Percentiles rank a stretch among this genome's conserved stretches.
phyloP scores from a whole-genome alignment of 257 asterid species.

The Solanum dulcamara region DNA sequence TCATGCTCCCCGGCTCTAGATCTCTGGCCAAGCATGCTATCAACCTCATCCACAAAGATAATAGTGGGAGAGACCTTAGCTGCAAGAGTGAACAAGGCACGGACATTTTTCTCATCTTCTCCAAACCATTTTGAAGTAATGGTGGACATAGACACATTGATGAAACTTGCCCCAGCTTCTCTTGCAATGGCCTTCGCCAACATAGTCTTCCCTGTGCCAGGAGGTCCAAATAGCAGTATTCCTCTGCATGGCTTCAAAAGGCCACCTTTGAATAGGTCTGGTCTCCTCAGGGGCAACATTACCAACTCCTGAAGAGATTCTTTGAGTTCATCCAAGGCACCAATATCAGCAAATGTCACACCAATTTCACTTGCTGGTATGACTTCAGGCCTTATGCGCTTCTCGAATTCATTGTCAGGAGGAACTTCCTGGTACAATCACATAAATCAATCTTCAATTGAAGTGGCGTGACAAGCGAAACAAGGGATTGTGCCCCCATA shows the following conservation, averaged over 20 bases:
- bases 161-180: slow-evolving; percentile 89
- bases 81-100: slow-evolving; percentile 78
- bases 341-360: slow-evolving; percentile 76
- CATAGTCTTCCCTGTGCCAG: slow-evolving; percentile 92
- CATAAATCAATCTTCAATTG: neutral
- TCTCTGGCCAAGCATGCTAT: slow-evolving; percentile 85
- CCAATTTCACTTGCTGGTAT: slow-evolving; percentile 69
- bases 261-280: slow-evolving; percentile 82
- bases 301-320: slow-evolving; percentile 82
- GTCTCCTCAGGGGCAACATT: slow-evolving; percentile 75
- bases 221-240: slow-evolving; percentile 80
- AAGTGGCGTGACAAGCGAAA: neutral
- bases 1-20: slow-evolving; percentile 77
- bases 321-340: slow-evolving; percentile 73
- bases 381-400: slow-evolving; percentile 79
- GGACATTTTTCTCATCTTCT: slow-evolving; percentile 83
- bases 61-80: slow-evolving; percentile 88
- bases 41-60: slow-evolving; percentile 86
- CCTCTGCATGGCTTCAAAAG: slow-evolving; percentile 88
- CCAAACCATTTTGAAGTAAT: slow-evolving; percentile 91
- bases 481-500: neutral
- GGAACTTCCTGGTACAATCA: slow-evolving; percentile 44
- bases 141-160: slow-evolving; percentile 74
- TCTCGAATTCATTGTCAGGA: slow-evolving; percentile 85
- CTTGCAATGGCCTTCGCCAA: slow-evolving; percentile 85